Evolutionary conservation across 306 rosid species (phyloP).

Genomic region (Sindora glabra): DNA sequence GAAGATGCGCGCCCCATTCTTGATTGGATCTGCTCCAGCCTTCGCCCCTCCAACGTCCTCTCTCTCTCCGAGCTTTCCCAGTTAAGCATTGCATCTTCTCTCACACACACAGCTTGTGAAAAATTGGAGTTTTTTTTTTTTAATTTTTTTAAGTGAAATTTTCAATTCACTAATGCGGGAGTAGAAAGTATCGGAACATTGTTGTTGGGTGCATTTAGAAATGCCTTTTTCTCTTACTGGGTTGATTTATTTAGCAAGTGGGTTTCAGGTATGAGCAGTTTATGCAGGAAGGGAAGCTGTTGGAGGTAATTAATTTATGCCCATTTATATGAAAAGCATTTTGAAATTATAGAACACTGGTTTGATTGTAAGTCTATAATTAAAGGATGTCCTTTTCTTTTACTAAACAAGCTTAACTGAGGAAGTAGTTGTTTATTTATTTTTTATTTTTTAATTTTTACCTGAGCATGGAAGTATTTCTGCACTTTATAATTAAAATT

Average conservation of each 20-base stretch:
- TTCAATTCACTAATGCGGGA: too few relatives aligned
- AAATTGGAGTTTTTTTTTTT: too few relatives aligned
- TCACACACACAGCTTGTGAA: not conserved
- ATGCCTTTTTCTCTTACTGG: not conserved
- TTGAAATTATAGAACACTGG: not conserved
- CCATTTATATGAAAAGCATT: not conserved
- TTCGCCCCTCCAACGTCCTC: constrained; percentile 83
- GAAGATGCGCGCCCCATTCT: too few relatives aligned
- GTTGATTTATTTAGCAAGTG: not conserved
- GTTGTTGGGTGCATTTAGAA: not conserved
- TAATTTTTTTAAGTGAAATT: too few relatives aligned
- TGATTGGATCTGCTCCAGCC: constrained; percentile 83
- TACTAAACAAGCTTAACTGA: not conserved
- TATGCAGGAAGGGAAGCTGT: constrained; percentile 71
- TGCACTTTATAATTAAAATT: not conserved
- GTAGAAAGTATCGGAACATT: not conserved
- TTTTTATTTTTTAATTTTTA: too few relatives aligned
- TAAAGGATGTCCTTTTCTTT: not conserved
- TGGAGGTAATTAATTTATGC: constrained; percentile 47
- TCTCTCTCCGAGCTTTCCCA: constrained; percentile 72
- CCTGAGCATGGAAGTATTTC: not conserved
- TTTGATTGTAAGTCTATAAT: not conserved
- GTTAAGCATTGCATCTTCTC: constrained; percentile 22
- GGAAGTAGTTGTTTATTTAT: not conserved
- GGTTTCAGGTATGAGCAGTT: constrained; percentile 66